phyloP scores from a whole-genome alignment of 192 early-diverging fungal species.

The Entophlyctis helioformis region DNA sequence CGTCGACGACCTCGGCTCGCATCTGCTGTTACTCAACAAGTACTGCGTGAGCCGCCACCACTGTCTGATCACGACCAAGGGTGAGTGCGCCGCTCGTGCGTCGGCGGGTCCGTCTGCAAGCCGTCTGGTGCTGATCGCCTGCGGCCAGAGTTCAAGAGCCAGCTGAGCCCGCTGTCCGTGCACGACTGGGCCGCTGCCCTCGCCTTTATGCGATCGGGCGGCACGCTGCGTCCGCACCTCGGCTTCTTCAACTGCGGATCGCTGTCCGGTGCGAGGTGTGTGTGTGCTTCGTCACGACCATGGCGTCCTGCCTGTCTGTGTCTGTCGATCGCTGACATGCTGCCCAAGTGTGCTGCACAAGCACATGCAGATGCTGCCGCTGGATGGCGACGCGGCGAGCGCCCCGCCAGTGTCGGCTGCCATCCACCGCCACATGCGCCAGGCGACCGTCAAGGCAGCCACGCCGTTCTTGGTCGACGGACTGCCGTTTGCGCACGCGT shows the following conservation, averaged over 20 bases:
- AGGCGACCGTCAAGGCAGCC: not conserved
- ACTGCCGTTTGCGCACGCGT: constrained; percentile 9
- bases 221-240: constrained; percentile 2
- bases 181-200: constrained; percentile 14
- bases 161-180: constrained; percentile 9
- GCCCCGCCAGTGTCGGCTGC: not conserved
- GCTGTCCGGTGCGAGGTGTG: constrained; percentile 35
- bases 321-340: not conserved
- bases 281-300: constrained; percentile 11
- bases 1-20: constrained; percentile 6
- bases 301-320: not conserved
- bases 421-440: not conserved
- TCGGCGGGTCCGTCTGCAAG: not conserved
- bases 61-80: constrained; percentile 41
- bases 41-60: constrained; percentile 49
- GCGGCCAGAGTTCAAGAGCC: constrained; percentile 14
- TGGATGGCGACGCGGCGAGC: constrained; percentile 11
- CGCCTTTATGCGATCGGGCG: constrained; percentile 1
- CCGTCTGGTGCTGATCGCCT: not conserved
- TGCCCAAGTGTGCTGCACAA: constrained; percentile 39
- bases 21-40: constrained; percentile 52
- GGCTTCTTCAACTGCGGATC: constrained; percentile 29
- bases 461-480: not conserved
- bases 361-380: constrained; percentile 51
- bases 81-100: no score